Conservation (phyloP, 495 filamentous ascomycete species). For the Daldinia grandis region DNA sequence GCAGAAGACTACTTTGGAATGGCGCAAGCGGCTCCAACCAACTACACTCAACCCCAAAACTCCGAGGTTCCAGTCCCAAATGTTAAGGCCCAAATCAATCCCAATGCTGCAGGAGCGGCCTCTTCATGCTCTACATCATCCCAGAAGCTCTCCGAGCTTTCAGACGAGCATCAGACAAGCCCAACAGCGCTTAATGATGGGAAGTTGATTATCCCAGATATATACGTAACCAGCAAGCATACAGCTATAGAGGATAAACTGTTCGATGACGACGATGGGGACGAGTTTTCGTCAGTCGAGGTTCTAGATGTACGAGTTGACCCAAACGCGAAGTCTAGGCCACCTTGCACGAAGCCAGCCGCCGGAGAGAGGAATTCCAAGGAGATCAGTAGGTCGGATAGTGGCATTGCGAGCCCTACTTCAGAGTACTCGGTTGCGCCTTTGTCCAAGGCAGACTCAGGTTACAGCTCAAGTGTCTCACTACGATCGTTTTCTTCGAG, state of each 20-base stretch:
- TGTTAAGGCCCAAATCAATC: slow-evolving; percentile 15
- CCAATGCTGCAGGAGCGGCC: slow-evolving; percentile 46
- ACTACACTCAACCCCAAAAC: background rate
- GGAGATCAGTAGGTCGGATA: slow-evolving; percentile 53
- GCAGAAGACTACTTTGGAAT: slow-evolving; percentile 10
- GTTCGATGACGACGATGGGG: slow-evolving; percentile 57
- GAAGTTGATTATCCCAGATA: slow-evolving; percentile 37
- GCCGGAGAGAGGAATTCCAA: slow-evolving; percentile 8
- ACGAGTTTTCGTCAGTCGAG: slow-evolving; percentile 49
- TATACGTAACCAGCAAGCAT: slow-evolving; percentile 57
- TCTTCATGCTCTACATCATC: slow-evolving; percentile 18
- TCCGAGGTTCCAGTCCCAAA: background rate
- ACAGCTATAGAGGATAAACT: slow-evolving; percentile 58
- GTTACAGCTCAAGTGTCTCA: slow-evolving; percentile 64
- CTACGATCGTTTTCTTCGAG: slow-evolving; percentile 53
- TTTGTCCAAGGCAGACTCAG: slow-evolving; percentile 63
- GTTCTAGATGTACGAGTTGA: slow-evolving; percentile 54
- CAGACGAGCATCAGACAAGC: slow-evolving; percentile 16
- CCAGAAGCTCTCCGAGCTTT: background rate
- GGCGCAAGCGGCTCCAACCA: background rate
- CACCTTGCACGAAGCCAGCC: slow-evolving; percentile 16
- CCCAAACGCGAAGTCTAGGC: slow-evolving; percentile 50
- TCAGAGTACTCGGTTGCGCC: slow-evolving; percentile 50
- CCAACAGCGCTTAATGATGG: slow-evolving; percentile 8
- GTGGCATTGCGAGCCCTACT: slow-evolving; percentile 53